Evolutionary conservation across 1,284 basidiomycete species (phyloP).

Genomic region (Xerocomus nothofagi): DNA sequence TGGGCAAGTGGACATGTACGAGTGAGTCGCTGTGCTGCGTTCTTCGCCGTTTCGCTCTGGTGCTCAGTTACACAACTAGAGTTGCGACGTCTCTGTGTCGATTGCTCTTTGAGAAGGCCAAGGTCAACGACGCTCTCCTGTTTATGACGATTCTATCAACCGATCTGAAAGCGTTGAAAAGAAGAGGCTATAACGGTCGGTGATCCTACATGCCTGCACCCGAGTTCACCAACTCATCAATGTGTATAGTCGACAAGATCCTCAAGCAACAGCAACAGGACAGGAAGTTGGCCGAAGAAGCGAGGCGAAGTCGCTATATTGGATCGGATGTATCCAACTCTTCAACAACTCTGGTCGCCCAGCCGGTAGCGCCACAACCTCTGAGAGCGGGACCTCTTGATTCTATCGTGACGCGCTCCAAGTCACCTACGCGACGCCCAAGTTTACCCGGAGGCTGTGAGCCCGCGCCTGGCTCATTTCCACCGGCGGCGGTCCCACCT

Average conservation of each 20-base stretch:
- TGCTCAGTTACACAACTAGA: conserved; percentile 38
- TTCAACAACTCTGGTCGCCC: conserved; percentile 9
- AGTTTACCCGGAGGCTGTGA: conserved; percentile 29
- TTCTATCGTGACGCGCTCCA: conserved; percentile 12
- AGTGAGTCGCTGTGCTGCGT: conserved; percentile 54
- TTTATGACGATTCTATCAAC: conserved; percentile 95
- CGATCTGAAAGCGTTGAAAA: conserved; percentile 78
- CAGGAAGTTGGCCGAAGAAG: conserved; percentile 59
- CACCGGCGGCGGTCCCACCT: conserved; percentile 5
- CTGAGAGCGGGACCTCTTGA: conserved; percentile 1
- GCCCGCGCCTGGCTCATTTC: conserved; percentile 9
- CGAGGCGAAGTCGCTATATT: conserved; percentile 32
- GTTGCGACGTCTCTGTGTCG: conserved; percentile 81
- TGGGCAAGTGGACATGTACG: conserved; percentile 86
- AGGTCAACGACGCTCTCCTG: conserved; percentile 81
- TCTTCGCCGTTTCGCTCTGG: background rate
- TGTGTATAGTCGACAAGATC: conserved; percentile 79
- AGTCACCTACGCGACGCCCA: conserved; percentile 23
- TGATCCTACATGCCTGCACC: background rate
- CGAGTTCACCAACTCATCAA: background rate
- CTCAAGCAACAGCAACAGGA: conserved; percentile 82
- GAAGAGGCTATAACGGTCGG: conserved; percentile 83
- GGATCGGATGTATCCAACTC: conserved; percentile 15
- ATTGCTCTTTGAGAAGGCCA: conserved; percentile 70
- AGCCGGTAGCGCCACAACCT: conserved; percentile 16